Percentiles rank a stretch among this genome's conserved stretches.
Evolutionary conservation across 345 rosid species (phyloP).

Genomic region (Gossypium ekmanianum): DNA sequence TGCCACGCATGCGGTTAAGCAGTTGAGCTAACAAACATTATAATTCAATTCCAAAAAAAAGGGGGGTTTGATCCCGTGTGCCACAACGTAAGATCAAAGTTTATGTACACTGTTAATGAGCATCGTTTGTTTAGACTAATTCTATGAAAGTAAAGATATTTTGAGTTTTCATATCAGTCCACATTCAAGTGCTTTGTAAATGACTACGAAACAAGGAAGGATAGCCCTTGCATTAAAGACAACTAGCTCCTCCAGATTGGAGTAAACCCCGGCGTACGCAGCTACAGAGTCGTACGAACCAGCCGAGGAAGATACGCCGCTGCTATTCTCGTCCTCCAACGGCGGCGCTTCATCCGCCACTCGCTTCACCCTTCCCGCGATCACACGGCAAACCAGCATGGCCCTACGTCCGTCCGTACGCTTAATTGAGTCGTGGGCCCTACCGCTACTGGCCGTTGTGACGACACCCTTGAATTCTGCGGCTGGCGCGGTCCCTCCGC

Average conservation of each 20-base stretch:
- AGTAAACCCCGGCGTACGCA: constrained; percentile 58
- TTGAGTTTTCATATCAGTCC: constrained; percentile 12
- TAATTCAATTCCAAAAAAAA: background rate
- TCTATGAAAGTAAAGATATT: background rate
- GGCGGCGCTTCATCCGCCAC: constrained; percentile 36
- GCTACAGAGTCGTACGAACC: constrained; percentile 79
- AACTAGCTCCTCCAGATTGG: constrained; percentile 75
- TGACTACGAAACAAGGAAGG: constrained; percentile 92
- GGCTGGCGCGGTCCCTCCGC: constrained; percentile 8
- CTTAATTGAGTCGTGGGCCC: constrained; percentile 73
- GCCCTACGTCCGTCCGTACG: constrained; percentile 67
- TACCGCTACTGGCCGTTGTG: constrained; percentile 91
- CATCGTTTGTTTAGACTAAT: background rate
- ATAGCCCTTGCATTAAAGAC: constrained; percentile 86
- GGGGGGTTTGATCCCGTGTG: background rate
- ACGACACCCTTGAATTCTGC: constrained; percentile 39
- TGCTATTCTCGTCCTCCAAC: constrained; percentile 22
- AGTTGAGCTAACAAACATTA: background rate
- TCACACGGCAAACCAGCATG: constrained; percentile 96
- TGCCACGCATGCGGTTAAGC: constrained; percentile 5
- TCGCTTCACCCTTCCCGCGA: constrained; percentile 79
- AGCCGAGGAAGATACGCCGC: constrained; percentile 13
- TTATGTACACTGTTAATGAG: background rate
- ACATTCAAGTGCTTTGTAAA: constrained; percentile 62
- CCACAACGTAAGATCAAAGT: background rate